These are phyloP conservation scores for Erythrobasidium hasegawianum DNA, from an alignment of 1,284 basidiomycete species.

Conservation along the genomic window DNA sequence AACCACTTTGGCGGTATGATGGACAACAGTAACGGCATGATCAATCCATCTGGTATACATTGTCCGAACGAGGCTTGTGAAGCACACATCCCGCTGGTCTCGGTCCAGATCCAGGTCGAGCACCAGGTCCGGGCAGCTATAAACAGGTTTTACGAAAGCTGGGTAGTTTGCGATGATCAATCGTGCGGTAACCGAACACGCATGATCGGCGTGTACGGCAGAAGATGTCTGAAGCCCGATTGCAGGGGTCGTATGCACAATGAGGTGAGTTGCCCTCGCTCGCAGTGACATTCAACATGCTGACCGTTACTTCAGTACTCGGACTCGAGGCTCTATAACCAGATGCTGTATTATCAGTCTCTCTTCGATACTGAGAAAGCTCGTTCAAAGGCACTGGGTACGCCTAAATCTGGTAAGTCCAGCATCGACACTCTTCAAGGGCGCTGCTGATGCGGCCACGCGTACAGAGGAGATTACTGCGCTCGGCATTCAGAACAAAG, in stretches of 20 bases:
- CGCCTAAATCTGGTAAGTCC: constrained; percentile 55
- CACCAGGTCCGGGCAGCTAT: constrained; percentile 74
- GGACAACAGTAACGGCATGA: constrained; percentile 55
- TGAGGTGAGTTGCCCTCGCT: constrained; percentile 59
- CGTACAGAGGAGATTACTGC: constrained; percentile 58
- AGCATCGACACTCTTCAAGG: not conserved
- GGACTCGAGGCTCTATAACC: constrained; percentile 76
- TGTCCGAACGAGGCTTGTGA: constrained; percentile 57
- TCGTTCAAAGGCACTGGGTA: constrained; percentile 54
- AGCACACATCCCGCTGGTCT: constrained; percentile 56
- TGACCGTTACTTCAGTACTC: constrained; percentile 63
- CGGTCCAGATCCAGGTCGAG: constrained; percentile 79
- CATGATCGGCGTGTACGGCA: constrained; percentile 86
- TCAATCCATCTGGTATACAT: constrained; percentile 56
- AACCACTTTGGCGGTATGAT: constrained; percentile 64
- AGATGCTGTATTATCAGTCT: constrained; percentile 72
- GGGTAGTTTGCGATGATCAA: constrained; percentile 80
- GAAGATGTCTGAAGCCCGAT: constrained; percentile 63
- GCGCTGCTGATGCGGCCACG: constrained; percentile 14
- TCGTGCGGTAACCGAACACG: constrained; percentile 80
- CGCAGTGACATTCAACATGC: constrained; percentile 4
- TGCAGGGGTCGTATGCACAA: constrained; percentile 68
- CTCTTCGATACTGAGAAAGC: constrained; percentile 73
- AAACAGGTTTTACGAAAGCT: constrained; percentile 78
- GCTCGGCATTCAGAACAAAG: constrained; percentile 56